A percentile compares a stretch with the other conserved stretches of the same genome.
These are phyloP conservation scores for Lasiodiplodia theobromae DNA, from an alignment of 2,329 filamentous ascomycete species.

Conservation along the genomic window DNA sequence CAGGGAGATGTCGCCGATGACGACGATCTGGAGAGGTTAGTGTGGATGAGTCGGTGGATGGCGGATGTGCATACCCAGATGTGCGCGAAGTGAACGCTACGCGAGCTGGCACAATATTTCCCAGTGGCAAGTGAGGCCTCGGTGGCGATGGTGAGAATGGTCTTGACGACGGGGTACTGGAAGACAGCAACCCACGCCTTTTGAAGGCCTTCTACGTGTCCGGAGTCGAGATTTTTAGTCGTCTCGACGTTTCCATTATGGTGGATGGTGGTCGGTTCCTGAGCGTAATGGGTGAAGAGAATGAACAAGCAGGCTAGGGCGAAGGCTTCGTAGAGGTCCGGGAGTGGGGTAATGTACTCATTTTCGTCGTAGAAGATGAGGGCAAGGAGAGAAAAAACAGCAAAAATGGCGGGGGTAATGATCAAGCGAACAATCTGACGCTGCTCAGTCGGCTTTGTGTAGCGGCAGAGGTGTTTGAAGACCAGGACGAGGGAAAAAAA, in stretches of 20 bases:
- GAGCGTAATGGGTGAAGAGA: constrained; percentile 8
- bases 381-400: constrained; percentile 35
- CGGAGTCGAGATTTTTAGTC: too few species aligned
- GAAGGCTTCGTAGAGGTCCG: constrained; percentile 40
- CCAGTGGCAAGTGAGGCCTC: constrained; percentile 36
- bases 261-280: background rate
- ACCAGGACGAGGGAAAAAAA: constrained; percentile 35
- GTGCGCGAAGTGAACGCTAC: background rate
- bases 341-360: constrained; percentile 39
- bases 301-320: constrained; percentile 34
- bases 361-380: constrained; percentile 37
- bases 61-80: constrained; percentile 22
- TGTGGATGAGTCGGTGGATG: constrained; percentile 5
- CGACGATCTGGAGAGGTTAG: constrained; percentile 34
- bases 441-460: constrained; percentile 40
- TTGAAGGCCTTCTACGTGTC: constrained; percentile 15
- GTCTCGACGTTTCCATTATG: too few species aligned
- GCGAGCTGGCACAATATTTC: constrained; percentile 33
- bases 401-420: constrained; percentile 36
- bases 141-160: constrained; percentile 35
- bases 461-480: constrained; percentile 37
- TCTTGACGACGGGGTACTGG: constrained; percentile 39
- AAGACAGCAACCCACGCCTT: constrained; percentile 39
- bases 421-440: constrained; percentile 40
- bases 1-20: constrained; percentile 33